Evolutionary conservation across 164 flowering plant species (phyloP).

Genomic region (Hamamelis virginiana): DNA sequence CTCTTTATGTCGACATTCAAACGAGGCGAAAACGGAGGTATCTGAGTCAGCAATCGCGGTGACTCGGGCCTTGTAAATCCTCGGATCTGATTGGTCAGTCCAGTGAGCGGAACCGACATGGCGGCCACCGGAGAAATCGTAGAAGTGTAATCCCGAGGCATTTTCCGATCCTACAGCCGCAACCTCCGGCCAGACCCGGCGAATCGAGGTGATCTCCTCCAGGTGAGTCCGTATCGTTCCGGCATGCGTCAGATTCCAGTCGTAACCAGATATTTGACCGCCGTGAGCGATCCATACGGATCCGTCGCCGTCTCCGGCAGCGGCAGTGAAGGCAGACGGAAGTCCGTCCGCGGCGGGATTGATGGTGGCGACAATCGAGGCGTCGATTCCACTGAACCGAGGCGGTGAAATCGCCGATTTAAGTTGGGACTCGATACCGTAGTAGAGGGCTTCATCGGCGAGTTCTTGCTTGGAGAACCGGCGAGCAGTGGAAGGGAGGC

Average conservation of each 20-base stretch:
- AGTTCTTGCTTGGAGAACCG: conserved; percentile 77
- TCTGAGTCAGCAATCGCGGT: conserved; percentile 52
- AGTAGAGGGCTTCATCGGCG: conserved; percentile 72
- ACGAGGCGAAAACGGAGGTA: conserved; percentile 54
- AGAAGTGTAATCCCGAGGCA: conserved; percentile 75
- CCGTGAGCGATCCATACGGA: conserved; percentile 82
- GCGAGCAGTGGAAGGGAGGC: conserved; percentile 60
- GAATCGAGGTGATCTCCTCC: conserved; percentile 56
- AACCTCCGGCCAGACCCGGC: conserved; percentile 50
- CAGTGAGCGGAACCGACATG: conserved; percentile 67
- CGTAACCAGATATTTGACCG: conserved; percentile 80
- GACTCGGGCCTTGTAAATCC: conserved; percentile 70
- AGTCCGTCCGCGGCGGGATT: conserved; percentile 63
- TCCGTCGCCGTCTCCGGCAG: conserved; percentile 56
- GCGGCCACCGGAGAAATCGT: conserved; percentile 50
- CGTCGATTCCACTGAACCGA: conserved; percentile 69
- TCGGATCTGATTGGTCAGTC: conserved; percentile 73
- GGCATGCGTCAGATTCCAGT: conserved; percentile 53
- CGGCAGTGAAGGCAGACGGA: conserved; percentile 54
- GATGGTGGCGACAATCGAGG: conserved; percentile 55
- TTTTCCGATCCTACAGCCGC: conserved; percentile 70
- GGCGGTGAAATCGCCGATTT: conserved; percentile 60
- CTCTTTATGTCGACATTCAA: conserved; percentile 72
- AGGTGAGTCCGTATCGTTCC: conserved; percentile 75
- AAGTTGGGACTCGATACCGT: conserved; percentile 75